A percentile compares a stretch with the other conserved stretches of the same genome.
These are phyloP conservation scores for Termitomyces sp. DNA, from an alignment of 768 basidiomycete genomes.

Conservation along the genomic window DNA sequence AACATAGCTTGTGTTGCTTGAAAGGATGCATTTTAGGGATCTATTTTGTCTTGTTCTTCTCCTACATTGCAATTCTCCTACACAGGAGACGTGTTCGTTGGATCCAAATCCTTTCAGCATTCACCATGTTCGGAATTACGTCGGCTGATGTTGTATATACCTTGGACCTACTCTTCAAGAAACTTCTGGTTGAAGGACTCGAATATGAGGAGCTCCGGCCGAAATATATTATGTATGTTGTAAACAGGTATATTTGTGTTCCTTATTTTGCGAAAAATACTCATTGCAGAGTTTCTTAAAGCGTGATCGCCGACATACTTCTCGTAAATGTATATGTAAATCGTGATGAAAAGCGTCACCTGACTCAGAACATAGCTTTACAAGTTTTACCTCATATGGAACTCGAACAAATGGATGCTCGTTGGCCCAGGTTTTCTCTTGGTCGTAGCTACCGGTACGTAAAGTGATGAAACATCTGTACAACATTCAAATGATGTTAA, in stretches of 20 bases:
- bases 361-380: conserved; percentile 10
- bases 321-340: conserved; percentile 8
- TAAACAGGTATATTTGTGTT: conserved; percentile 14
- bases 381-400: conserved; percentile 20
- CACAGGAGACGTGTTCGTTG: conserved; percentile 3
- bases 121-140: conserved; percentile 15
- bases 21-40: conserved; percentile 10
- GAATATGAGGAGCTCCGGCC: conserved; percentile 15
- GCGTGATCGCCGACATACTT: conserved; percentile 16
- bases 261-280: not conserved
- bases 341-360: not conserved
- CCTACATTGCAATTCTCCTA: conserved; percentile 7
- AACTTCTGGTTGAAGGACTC: conserved; percentile 7
- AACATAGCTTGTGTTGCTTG: not conserved
- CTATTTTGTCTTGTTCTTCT: conserved; percentile 11
- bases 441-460: conserved; percentile 14
- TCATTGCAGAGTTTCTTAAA: not conserved
- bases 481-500: not conserved
- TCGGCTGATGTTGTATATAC: conserved; percentile 18
- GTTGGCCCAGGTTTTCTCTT: conserved; percentile 14
- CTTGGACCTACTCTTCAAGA: conserved; percentile 11
- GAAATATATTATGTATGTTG: conserved; percentile 17
- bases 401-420: conserved; percentile 9
- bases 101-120: conserved; percentile 5
- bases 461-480: not conserved